A percentile compares a stretch with the other conserved stretches of the same genome.
Conservation (phyloP, 169 alveolate species). For the Toxoplasma gondii region DNA sequence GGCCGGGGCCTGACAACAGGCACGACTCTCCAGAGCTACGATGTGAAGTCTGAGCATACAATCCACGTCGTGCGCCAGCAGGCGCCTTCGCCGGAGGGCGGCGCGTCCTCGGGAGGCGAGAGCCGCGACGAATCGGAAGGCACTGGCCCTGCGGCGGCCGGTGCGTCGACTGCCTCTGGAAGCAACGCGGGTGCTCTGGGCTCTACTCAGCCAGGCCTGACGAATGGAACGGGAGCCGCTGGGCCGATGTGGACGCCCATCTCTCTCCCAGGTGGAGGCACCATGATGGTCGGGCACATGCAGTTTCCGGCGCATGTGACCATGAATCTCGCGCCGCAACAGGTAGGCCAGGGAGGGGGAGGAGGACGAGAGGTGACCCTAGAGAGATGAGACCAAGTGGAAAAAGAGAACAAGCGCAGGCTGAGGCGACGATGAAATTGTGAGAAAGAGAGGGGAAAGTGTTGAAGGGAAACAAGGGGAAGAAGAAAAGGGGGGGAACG, state of each 20-base stretch:
- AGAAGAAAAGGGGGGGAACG: no score
- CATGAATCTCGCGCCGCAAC: not conserved
- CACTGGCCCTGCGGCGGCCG: not conserved
- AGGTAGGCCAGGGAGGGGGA: not conserved
- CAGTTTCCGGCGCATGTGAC: slow-evolving; percentile 3
- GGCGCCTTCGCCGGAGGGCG: not conserved
- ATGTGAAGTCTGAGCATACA: slow-evolving; percentile 36
- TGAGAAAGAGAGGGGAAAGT: no score
- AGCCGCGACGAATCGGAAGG: not conserved
- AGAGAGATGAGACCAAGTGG: not conserved
- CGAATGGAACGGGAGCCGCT: not conserved
- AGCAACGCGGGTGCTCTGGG: not conserved
- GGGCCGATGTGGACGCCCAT: slow-evolving; percentile 46
- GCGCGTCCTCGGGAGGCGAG: not conserved
- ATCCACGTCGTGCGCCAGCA: slow-evolving; percentile 44
- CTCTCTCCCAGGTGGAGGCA: slow-evolving; percentile 47
- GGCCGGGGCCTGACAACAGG: slow-evolving; percentile 31
- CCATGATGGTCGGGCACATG: slow-evolving; percentile 40
- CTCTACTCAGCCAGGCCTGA: not conserved
- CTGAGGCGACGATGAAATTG: no score
- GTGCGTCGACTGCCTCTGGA: not conserved
- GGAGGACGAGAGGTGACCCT: not conserved
- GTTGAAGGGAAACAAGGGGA: no score
- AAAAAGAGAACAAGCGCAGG: not conserved
- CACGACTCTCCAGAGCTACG: slow-evolving; percentile 42